phyloP scores from a whole-genome alignment of 169 alveolate genomes.

The Besnoitia besnoiti region DNA sequence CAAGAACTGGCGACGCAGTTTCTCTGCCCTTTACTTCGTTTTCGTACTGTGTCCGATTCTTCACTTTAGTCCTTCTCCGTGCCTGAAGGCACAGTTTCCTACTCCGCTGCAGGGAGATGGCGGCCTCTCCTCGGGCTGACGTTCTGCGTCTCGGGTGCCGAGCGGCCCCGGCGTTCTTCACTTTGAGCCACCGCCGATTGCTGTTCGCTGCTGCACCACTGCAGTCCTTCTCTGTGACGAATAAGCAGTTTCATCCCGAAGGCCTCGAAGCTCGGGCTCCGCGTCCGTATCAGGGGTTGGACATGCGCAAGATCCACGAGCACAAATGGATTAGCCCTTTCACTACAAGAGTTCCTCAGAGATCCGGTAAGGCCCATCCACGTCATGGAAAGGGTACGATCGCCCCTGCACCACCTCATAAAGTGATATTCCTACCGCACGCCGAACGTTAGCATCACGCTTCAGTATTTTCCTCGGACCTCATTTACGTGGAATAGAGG shows the following conservation, averaged over 20 bases:
- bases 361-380: conserved; percentile 22
- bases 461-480: too few relatives aligned
- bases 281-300: conserved; percentile 57
- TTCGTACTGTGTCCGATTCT: neutral
- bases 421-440: too few relatives aligned
- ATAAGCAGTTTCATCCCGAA: conserved; percentile 46
- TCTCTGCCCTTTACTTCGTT: neutral
- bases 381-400: too few relatives aligned
- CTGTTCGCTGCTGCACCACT: conserved; percentile 56
- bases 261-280: conserved; percentile 47
- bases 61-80: neutral
- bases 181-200: conserved; percentile 25
- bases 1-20: neutral
- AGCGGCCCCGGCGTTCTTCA: neutral
- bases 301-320: conserved; percentile 58
- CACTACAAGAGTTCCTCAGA: conserved; percentile 44
- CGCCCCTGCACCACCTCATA: too few relatives aligned
- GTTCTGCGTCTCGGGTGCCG: neutral
- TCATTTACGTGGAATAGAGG: too few relatives aligned
- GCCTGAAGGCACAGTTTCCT: neutral
- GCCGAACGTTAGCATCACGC: too few relatives aligned
- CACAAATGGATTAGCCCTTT: conserved; percentile 42
- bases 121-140: neutral
- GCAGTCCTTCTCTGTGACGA: conserved; percentile 31
- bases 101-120: neutral